A percentile compares a stretch with the other conserved stretches of the same genome.
Conservation (phyloP, 176 grass and related monocot species). For the Tuctoria greenei region DNA sequence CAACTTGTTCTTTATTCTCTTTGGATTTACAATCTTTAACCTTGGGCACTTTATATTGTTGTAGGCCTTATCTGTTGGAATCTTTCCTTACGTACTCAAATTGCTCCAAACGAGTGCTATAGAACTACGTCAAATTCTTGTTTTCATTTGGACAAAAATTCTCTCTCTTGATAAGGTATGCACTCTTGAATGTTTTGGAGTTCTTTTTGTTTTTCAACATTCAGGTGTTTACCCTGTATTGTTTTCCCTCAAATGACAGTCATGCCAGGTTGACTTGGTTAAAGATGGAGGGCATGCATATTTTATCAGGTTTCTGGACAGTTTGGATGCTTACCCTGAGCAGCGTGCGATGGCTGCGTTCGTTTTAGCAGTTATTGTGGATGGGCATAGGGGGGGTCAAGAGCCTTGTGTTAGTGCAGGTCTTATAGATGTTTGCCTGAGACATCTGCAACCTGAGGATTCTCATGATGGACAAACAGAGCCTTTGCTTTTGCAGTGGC, state of each 20-base stretch:
- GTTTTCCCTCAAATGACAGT: constrained; percentile 50
- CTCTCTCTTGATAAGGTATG: constrained; percentile 93
- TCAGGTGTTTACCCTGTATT: constrained; percentile 19
- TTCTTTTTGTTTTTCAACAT: background rate
- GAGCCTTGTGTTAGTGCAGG: constrained; percentile 73
- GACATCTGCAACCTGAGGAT: constrained; percentile 66
- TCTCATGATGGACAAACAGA: constrained; percentile 65
- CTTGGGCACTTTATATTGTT: constrained; percentile 24
- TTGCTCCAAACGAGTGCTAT: constrained; percentile 90
- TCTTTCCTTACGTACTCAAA: constrained; percentile 97
- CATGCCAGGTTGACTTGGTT: constrained; percentile 95
- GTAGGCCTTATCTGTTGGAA: constrained; percentile 93
- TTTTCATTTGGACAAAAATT: constrained; percentile 99
- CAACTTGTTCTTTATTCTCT: constrained; percentile 31
- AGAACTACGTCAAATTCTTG: constrained; percentile 94
- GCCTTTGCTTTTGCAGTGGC: constrained; percentile 95
- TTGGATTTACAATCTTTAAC: constrained; percentile 10
- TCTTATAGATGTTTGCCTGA: constrained; percentile 87
- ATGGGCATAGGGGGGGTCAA: constrained; percentile 80
- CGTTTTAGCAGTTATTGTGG: constrained; percentile 90
- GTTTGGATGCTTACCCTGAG: constrained; percentile 86
- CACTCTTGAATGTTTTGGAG: constrained; percentile 1
- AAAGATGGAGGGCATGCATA: constrained; percentile 95
- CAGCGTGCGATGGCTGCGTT: constrained; percentile 98
- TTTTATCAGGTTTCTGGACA: constrained; percentile 95